Conservation (phyloP, 2,329 filamentous ascomycete genomes). For the Botrytis fragariae region DNA sequence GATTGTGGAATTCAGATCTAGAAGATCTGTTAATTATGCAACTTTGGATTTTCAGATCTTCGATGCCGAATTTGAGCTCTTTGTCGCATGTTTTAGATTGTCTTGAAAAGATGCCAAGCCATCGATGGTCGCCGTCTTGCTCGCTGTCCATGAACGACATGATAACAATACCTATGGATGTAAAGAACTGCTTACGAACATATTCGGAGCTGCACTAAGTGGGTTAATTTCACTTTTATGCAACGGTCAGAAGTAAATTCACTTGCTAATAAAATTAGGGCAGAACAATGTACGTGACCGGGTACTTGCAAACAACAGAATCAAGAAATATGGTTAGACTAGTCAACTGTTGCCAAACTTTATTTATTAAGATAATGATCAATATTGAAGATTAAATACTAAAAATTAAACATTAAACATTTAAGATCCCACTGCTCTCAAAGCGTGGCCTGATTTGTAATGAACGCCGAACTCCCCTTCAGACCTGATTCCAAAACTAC, state of each 20-base stretch:
- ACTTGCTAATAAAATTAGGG: not conserved
- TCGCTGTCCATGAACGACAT: not conserved
- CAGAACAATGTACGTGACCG: not conserved
- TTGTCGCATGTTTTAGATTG: not conserved
- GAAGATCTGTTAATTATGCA: accelerated
- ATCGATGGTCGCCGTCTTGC: not conserved
- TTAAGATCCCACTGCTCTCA: not conserved
- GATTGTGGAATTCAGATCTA: not conserved
- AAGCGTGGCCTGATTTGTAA: not conserved
- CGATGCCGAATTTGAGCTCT: not conserved
- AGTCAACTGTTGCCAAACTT: not conserved
- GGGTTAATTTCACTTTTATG: not conserved
- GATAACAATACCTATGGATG: not conserved
- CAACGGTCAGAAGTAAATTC: not conserved
- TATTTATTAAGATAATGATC: not conserved
- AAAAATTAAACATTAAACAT: not conserved
- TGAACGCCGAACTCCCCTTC: not conserved
- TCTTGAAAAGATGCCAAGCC: not conserved
- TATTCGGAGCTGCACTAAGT: not conserved
- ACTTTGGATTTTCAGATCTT: accelerated
- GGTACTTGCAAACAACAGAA: not conserved
- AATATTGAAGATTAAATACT: not conserved
- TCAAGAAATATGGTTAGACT: not conserved
- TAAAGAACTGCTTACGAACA: not conserved
- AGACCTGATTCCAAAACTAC: not conserved